Evolutionary conservation across 169 alveolate genomes (phyloP).

Genomic region (Plasmodium ovale): DNA sequence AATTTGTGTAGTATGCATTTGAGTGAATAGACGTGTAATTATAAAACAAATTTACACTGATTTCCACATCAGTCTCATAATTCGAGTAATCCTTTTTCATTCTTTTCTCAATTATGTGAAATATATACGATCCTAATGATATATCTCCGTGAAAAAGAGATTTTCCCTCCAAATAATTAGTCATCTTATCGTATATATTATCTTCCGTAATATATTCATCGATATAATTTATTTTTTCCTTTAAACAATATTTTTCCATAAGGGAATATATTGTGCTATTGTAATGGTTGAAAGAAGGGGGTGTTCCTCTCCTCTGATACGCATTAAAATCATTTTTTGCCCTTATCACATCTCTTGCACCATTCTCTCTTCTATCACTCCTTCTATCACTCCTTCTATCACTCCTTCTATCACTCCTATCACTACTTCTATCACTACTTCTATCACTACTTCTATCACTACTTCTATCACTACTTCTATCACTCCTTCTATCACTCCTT

Average conservation of each 20-base stretch:
- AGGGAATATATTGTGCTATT: slow-evolving; percentile 35
- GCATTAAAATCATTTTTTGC: no score
- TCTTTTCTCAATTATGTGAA: slow-evolving; percentile 31
- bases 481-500: neutral
- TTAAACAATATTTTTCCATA: slow-evolving; percentile 45
- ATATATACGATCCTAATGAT: slow-evolving; percentile 41
- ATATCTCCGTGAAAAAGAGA: neutral
- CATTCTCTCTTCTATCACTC: no score
- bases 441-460: neutral
- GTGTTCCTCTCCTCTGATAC: neutral
- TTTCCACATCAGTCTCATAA: slow-evolving; percentile 14
- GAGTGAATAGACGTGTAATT: slow-evolving; percentile 71
- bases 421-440: neutral
- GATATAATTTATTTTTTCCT: slow-evolving; percentile 60
- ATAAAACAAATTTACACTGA: slow-evolving; percentile 42
- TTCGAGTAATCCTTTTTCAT: neutral
- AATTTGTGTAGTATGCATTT: slow-evolving; percentile 57
- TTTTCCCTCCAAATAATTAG: slow-evolving; percentile 18
- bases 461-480: neutral
- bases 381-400: no score
- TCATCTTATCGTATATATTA: slow-evolving; percentile 33
- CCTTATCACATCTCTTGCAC: no score
- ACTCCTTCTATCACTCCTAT: neutral
- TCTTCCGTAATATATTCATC: slow-evolving; percentile 20
- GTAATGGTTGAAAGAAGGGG: slow-evolving; percentile 16